Conservation (phyloP, 2,329 filamentous ascomycete genomes). For the Endocalyx cinctus region DNA sequence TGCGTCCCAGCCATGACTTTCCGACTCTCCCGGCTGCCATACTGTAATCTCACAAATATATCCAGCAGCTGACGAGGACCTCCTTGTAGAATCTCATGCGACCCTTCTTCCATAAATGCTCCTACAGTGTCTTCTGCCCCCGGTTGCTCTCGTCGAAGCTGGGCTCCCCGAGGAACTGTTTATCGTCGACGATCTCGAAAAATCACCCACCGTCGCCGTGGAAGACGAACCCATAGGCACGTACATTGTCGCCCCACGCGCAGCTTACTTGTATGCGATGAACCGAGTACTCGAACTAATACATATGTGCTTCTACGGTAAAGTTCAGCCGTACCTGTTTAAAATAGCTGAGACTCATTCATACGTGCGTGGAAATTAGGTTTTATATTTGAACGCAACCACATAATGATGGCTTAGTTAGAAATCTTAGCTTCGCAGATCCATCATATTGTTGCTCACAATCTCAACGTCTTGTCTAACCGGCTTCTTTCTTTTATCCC, state of each 20-base stretch:
- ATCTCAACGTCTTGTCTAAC: too few species aligned
- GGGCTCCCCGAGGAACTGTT: constrained; percentile 51
- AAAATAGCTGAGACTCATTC: too few species aligned
- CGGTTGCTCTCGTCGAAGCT: constrained; percentile 57
- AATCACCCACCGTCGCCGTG: constrained; percentile 74
- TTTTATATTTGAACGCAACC: too few species aligned
- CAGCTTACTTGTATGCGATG: too few species aligned
- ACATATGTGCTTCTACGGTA: too few species aligned
- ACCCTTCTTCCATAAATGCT: constrained; percentile 75
- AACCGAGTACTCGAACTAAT: too few species aligned
- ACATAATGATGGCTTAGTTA: too few species aligned
- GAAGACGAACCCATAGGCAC: constrained; percentile 84
- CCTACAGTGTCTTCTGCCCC: constrained; percentile 44
- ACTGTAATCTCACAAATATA: constrained; percentile 40
- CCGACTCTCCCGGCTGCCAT: constrained; percentile 39
- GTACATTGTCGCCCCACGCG: constrained; percentile 67
- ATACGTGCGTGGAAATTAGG: too few species aligned
- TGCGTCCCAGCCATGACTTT: constrained; percentile 56
- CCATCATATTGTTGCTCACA: too few species aligned
- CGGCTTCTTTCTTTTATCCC: too few species aligned
- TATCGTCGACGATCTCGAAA: constrained; percentile 54
- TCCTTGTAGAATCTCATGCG: constrained; percentile 73
- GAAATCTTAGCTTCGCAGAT: too few species aligned
- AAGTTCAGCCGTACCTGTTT: too few species aligned
- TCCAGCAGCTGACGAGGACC: constrained; percentile 64